Base-by-base conservation (phyloP, 1,139 yeast genomes). In the Hemisphaericaspora lyxosophila region DNA sequence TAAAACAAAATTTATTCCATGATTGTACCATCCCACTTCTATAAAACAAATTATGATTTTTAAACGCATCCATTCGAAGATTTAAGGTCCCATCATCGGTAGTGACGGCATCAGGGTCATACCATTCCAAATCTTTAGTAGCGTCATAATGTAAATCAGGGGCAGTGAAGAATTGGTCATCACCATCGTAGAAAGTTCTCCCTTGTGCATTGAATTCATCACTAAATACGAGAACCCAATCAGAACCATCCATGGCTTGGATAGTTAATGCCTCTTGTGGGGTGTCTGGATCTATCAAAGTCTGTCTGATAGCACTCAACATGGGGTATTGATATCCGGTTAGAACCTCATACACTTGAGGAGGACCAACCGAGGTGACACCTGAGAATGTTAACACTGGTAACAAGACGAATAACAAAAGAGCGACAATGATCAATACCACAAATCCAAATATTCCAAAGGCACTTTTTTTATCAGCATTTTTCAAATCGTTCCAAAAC, bases 201-300 rank as follows among this genome's bases (percentile, higher is more conserved):
- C 95, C 95, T 44, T 80, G 88, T 26, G 78, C 82, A 52, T 82
- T 82, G 59, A 87, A 87, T 60, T 87, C 96, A 60, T 87, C 96
- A 13, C 88, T 80, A 51, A 87, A 87, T 2, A 80, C 90, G 50
- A 87, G 68, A 1, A 62, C 51, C 94, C 95, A 85, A 9, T 57
- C 54, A n/a, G 76, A 72, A 16, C 92, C 94, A 44, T 68, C 71
- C 39, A 59, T 59, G 3, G 78, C 66, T 18, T 57, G 64, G 47
- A 68, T 70, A 2, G 72, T 70, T 16, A 51, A 45, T 0, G 82
- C 88, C 14, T 59, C 61, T 2, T 53, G 34, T 1, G 96, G 96
- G 2, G 96, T 87, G 53, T 87, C 95, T 7, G 85, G 84, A 54
- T 87, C 96, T 5, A 87, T 72, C 37, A 86, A 64, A 19, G 59